phyloP scores from a whole-genome alignment of 163 green algal species.

The Chlamydomonas reinhardtii region DNA sequence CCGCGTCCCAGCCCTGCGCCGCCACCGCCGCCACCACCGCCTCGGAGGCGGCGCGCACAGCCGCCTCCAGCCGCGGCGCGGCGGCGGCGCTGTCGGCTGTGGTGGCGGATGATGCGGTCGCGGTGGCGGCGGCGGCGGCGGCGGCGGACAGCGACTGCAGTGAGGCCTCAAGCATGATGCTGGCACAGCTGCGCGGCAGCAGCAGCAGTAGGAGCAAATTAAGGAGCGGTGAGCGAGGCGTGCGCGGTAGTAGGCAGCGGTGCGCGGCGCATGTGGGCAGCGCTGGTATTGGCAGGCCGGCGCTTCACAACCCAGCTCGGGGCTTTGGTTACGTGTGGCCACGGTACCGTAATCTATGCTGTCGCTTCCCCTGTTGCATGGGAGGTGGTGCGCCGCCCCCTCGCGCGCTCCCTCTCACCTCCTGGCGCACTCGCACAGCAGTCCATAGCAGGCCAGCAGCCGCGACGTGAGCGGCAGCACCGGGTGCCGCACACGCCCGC shows the following conservation, averaged over 20 bases:
- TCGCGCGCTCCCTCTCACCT: no score
- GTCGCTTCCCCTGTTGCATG: no score
- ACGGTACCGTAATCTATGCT: no score
- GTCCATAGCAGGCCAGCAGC: constrained; percentile 48
- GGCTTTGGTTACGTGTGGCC: no score
- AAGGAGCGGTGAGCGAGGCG: background rate
- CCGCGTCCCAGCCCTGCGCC: constrained; percentile 71
- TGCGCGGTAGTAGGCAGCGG: no score
- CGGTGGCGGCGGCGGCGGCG: background rate
- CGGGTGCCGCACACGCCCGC: background rate
- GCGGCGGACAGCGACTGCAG: background rate
- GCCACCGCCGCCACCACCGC: constrained; percentile 58
- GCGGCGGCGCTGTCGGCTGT: background rate
- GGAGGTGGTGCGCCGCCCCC: no score
- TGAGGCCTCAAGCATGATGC: constrained; percentile 1
- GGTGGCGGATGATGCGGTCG: no score
- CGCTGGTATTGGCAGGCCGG: no score
- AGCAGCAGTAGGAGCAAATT: no score
- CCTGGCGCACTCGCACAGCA: constrained; percentile 43
- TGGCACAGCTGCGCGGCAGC: constrained; percentile 12
- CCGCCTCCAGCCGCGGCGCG: constrained; percentile 17
- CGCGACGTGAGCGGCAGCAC: constrained; percentile 32
- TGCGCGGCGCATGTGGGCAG: no score
- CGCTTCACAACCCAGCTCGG: no score
- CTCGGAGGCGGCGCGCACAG: constrained; percentile 3